Evolutionary conservation across 306 rosid genomes (phyloP).

Genomic region (Senna tora): DNA sequence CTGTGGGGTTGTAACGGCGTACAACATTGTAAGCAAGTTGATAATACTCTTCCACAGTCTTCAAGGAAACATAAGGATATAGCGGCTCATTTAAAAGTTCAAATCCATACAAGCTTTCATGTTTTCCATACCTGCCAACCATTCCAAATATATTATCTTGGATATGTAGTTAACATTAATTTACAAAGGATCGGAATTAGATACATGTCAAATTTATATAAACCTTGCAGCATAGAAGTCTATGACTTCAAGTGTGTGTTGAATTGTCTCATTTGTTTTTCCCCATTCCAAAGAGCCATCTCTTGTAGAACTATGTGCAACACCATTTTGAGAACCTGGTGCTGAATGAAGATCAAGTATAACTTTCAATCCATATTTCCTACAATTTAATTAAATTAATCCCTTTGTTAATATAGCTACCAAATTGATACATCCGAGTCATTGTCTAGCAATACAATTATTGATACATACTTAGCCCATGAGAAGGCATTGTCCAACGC

Average conservation of each 20-base stretch:
- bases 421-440: neutral
- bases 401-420: neutral
- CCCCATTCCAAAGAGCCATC: constrained; percentile 82
- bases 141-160: neutral
- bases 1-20: constrained; percentile 53
- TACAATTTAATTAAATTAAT: neutral
- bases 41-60: constrained; percentile 57
- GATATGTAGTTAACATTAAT: neutral
- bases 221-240: constrained; percentile 76
- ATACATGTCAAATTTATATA: neutral
- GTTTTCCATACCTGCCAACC: constrained; percentile 56
- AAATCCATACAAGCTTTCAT: constrained; percentile 63
- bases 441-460: neutral
- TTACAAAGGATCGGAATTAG: neutral
- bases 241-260: constrained; percentile 62
- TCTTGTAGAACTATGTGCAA: constrained; percentile 64
- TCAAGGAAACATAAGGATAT: constrained; percentile 55
- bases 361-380: constrained; percentile 71
- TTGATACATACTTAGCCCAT: constrained; percentile 70
- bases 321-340: constrained; percentile 75
- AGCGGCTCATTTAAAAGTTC: constrained; percentile 80
- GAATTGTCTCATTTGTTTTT: constrained; percentile 55
- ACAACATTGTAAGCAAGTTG: constrained; percentile 63
- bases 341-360: constrained; percentile 87
- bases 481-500: constrained; percentile 70